A percentile compares a stretch with the other conserved stretches of the same genome.
Evolutionary conservation across 495 filamentous ascomycete species (phyloP).

Genomic region (Neurospora sp.): DNA sequence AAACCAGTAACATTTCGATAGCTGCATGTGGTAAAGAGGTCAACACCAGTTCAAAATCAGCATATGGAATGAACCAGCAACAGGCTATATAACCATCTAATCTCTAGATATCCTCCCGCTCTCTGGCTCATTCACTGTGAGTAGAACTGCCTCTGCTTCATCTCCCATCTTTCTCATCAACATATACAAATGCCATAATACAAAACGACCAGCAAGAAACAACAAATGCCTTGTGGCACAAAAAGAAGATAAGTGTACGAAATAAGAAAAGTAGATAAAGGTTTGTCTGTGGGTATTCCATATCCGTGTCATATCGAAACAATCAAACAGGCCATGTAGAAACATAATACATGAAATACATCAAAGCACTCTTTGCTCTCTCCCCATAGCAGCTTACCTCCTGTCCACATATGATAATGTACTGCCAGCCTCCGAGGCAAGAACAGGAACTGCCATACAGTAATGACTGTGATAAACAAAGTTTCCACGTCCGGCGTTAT

Average conservation of each 20-base stretch:
- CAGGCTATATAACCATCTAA: neutral
- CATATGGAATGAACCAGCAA: neutral
- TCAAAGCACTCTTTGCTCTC: neutral
- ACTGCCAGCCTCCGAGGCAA: neutral
- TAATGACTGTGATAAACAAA: neutral
- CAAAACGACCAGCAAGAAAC: neutral
- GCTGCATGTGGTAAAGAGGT: neutral
- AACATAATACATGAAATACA: constrained; percentile 14
- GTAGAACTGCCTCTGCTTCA: neutral
- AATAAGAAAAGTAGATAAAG: neutral
- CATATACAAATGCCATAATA: neutral
- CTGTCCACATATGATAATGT: neutral
- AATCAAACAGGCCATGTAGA: neutral
- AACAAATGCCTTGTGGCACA: neutral
- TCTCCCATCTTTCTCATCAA: neutral
- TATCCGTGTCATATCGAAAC: constrained; percentile 9
- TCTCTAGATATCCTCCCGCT: neutral
- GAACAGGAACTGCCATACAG: neutral
- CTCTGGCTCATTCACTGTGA: neutral
- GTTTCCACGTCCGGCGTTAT: neutral
- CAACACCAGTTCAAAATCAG: neutral
- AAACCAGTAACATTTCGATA: neutral
- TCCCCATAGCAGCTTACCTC: neutral
- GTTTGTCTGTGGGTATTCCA: constrained; percentile 14
- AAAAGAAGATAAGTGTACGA: constrained; percentile 4